A percentile compares a stretch with the other conserved stretches of the same genome.
Evolutionary conservation across 2,329 filamentous ascomycete genomes (phyloP).

Genomic region (Ophiostoma himal-ulmi): DNA sequence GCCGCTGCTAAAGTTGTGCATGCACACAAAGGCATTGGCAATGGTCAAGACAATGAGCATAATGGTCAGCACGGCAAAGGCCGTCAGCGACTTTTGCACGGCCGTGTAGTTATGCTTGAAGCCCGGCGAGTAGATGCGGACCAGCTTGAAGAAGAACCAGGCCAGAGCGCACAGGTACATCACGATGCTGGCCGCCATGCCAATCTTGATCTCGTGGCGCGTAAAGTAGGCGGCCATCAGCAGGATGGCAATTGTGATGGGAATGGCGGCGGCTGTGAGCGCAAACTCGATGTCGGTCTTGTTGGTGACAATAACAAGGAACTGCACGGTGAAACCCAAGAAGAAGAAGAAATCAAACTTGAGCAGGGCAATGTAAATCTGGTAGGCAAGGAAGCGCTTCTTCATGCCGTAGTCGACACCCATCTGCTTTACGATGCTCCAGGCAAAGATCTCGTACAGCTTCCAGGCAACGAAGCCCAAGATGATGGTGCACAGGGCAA

Average conservation of each 20-base stretch:
- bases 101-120: slow-evolving; percentile 61
- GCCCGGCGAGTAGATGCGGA: slow-evolving; percentile 77
- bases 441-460: slow-evolving; percentile 96
- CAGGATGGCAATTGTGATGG: slow-evolving; percentile 83
- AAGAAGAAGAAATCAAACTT: slow-evolving; percentile 99
- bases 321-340: slow-evolving; percentile 96
- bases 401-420: slow-evolving; percentile 96
- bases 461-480: slow-evolving; percentile 84
- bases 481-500: slow-evolving; percentile 66
- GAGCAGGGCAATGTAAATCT: slow-evolving; percentile 96
- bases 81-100: slow-evolving; percentile 78
- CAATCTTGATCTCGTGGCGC: slow-evolving; percentile 69
- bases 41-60: slow-evolving; percentile 85
- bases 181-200: slow-evolving; percentile 72
- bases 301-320: slow-evolving; percentile 80
- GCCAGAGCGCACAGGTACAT: slow-evolving; percentile 83
- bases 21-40: slow-evolving; percentile 77
- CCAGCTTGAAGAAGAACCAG: slow-evolving; percentile 97
- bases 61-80: slow-evolving; percentile 90
- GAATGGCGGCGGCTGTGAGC: slow-evolving; percentile 82
- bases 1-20: slow-evolving; percentile 82
- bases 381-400: slow-evolving; percentile 90
- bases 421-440: slow-evolving; percentile 99
- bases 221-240: slow-evolving; percentile 80
- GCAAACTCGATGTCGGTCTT: slow-evolving; percentile 68